Base-by-base conservation (phyloP, 164 flowering plant genomes). In the Warburgia ugandensis region DNA sequence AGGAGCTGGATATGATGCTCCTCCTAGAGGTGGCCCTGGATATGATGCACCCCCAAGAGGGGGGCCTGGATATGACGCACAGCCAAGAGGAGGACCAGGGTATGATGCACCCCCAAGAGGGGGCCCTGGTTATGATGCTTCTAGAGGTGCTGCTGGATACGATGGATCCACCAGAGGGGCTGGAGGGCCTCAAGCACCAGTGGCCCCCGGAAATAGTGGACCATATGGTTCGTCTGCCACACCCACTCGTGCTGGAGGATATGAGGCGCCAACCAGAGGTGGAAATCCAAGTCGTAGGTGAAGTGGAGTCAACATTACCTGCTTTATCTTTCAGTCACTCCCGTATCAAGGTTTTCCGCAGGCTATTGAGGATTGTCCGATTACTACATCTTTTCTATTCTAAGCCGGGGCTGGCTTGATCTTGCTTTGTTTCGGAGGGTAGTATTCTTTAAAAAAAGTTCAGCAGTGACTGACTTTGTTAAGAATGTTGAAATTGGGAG, bases 11-110 rank as follows among this genome's bases (percentile, higher is more conserved):
- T n/a, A n/a, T n/a, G n/a, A n/a, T n/a, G n/a, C n/a, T n/a, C n/a
- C 46, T n/a, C n/a, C n/a, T n/a, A n/a, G n/a, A 17, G 26, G 45
- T 21, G 45, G 45, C 0, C 19, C 45, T 26, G 55, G 55, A 12
- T 53, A 53, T 53, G 56, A 26, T 29, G 26, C 26, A 13, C 38
- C 26, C n/a, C n/a, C n/a, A n/a, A n/a, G n/a, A 20, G 35, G 51
- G 1, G 52, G 49, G 3, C 51, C 35, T 8, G 5, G 53, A 8
- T 35, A 49, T 32, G 53, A 35, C 35, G 8, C 38, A 3, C 27
- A 23, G 5, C n/a, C n/a, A n/a, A 38, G 36, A 17, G 46, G 59
- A 16, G 13, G 30, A 40, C 42, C 33, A 9, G 23, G 30, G 6
- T 45, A 32, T 44, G 44, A 29, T 31, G 1, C 22, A n/a, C n/a